Evolutionary conservation across 2,329 filamentous ascomycete genomes (phyloP).

Genomic region (Sporothrix globosa): DNA sequence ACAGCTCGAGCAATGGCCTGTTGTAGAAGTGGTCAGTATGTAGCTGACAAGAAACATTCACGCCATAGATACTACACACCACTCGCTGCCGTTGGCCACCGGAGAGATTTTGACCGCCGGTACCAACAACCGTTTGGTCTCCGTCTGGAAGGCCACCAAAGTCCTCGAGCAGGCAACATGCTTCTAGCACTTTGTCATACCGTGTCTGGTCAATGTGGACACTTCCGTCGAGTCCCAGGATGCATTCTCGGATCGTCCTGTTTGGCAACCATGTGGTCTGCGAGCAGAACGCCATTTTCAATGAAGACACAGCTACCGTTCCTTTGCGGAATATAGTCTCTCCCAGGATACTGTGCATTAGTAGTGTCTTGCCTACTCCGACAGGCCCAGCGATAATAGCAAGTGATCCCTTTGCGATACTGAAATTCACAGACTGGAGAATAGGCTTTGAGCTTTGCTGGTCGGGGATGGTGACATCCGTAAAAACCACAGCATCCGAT

Average conservation of each 20-base stretch:
- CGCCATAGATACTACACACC: conserved; percentile 35
- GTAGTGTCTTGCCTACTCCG: conserved; percentile 42
- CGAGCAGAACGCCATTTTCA: conserved; percentile 28
- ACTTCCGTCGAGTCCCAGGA: conserved; percentile 22
- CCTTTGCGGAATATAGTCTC: conserved; percentile 36
- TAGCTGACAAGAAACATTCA: neutral
- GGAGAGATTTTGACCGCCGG: conserved; percentile 39
- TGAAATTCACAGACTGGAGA: conserved; percentile 39
- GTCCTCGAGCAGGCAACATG: conserved; percentile 40
- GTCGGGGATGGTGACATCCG: conserved; percentile 31
- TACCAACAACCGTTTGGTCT: conserved; percentile 38
- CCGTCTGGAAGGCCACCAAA: conserved; percentile 35
- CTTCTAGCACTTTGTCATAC: conserved; percentile 25
- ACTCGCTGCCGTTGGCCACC: conserved; percentile 42
- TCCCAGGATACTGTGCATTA: conserved; percentile 41
- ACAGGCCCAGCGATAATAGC: conserved; percentile 40
- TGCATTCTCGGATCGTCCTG: conserved; percentile 27
- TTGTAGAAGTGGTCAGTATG: neutral
- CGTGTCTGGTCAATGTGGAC: neutral
- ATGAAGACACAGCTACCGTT: conserved; percentile 9
- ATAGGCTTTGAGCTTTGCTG: conserved; percentile 28
- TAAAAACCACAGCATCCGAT: conserved; percentile 22
- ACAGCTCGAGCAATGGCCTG: conserved; percentile 47
- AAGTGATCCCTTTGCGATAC: conserved; percentile 37
- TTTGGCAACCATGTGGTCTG: conserved; percentile 35